These are phyloP conservation scores for Schizothecium vesticola DNA, from an alignment of 495 filamentous ascomycete species.

Conservation along the genomic window DNA sequence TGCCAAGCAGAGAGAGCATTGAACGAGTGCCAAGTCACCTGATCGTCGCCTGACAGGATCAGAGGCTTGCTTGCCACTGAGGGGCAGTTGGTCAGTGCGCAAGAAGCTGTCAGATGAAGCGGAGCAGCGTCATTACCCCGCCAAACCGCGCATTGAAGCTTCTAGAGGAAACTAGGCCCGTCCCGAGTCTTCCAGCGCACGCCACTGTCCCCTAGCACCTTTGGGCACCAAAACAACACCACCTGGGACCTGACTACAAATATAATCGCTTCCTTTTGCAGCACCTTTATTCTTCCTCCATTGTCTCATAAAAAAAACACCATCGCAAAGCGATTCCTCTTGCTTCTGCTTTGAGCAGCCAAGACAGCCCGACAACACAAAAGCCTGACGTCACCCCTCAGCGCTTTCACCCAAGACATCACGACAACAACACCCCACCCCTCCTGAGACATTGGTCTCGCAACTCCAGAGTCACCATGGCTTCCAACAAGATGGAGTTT, in stretches of 20 bases:
- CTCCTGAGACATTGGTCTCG: constrained; percentile 1
- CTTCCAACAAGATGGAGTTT: constrained; percentile 64
- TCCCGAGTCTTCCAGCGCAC: constrained; percentile 15
- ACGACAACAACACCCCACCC: neutral
- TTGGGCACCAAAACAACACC: constrained; percentile 16
- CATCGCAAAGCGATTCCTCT: neutral
- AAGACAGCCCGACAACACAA: neutral
- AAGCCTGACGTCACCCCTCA: constrained; percentile 26
- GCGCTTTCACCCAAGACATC: neutral
- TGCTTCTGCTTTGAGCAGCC: neutral
- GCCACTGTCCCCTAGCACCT: neutral
- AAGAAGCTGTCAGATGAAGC: neutral
- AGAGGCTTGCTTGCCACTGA: neutral
- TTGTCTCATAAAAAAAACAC: neutral
- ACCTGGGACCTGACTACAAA: constrained; percentile 3
- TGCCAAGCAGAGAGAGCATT: too few species aligned
- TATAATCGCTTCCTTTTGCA: constrained; percentile 12
- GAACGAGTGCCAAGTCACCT: neutral
- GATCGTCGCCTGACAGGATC: neutral
- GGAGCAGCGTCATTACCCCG: constrained; percentile 1
- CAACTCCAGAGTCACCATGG: constrained; percentile 34
- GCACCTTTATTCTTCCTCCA: neutral
- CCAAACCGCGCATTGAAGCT: constrained; percentile 10
- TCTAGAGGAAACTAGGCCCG: constrained; percentile 10
- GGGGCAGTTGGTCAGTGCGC: neutral